A percentile compares a stretch with the other conserved stretches of the same genome.
Evolutionary conservation across 768 basidiomycete genomes (phyloP).

Genomic region (Hirschioporus abietinus): DNA sequence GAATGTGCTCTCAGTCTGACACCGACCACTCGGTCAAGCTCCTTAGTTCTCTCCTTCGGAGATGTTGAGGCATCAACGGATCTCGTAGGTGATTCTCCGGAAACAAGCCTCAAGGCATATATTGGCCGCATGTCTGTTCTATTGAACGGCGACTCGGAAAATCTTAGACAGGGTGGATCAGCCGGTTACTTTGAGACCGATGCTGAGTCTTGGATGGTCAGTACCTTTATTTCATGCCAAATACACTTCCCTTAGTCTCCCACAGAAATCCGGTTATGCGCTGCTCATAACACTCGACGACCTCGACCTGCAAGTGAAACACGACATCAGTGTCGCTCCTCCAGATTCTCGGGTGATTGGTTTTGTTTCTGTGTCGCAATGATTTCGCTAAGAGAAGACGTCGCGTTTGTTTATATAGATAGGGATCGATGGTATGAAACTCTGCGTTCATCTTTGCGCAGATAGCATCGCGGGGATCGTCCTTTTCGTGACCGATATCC

Average conservation of each 20-base stretch:
- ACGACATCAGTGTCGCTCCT: constrained; percentile 22
- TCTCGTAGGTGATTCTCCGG: constrained; percentile 59
- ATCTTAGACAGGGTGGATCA: constrained; percentile 1
- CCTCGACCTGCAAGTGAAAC: constrained; percentile 38
- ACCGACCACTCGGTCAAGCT: constrained; percentile 56
- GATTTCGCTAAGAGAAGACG: constrained; percentile 1
- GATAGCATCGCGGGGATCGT: constrained; percentile 53
- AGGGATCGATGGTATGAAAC: constrained; percentile 42
- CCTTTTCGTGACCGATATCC: not conserved
- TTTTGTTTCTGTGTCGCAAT: not conserved
- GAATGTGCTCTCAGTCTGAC: constrained; percentile 64
- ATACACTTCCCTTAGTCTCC: constrained; percentile 12
- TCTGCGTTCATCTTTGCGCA: constrained; percentile 70
- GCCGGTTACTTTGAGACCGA: constrained; percentile 27
- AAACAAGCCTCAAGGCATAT: constrained; percentile 36
- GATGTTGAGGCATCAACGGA: constrained; percentile 68
- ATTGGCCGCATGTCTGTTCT: not conserved
- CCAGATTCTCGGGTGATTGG: constrained; percentile 35
- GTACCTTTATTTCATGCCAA: constrained; percentile 15
- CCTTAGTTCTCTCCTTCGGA: constrained; percentile 60
- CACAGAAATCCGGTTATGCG: constrained; percentile 62
- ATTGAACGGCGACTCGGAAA: not conserved
- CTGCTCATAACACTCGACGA: constrained; percentile 54
- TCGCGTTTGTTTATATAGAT: constrained; percentile 39
- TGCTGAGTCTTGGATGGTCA: constrained; percentile 62